phyloP scores from a whole-genome alignment of 1,284 basidiomycete species.

The Xanthoconium separans region DNA sequence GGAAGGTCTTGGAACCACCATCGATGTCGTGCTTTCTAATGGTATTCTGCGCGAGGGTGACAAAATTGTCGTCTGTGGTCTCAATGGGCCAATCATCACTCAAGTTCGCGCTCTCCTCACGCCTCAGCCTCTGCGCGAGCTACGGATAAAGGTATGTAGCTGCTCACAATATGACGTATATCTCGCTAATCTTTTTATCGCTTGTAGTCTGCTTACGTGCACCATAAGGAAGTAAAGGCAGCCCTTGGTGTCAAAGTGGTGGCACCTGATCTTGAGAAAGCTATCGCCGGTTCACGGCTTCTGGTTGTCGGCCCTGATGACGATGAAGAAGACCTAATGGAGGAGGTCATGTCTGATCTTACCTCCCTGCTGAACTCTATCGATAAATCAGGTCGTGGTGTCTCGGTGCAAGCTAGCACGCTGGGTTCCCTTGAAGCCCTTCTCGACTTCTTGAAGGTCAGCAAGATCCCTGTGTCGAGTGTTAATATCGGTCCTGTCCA shows the following conservation, averaged over 20 bases:
- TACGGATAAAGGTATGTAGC: slow-evolving; percentile 86
- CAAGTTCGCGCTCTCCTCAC: slow-evolving; percentile 94
- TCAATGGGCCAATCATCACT: slow-evolving; percentile 97
- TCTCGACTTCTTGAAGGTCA: slow-evolving; percentile 91
- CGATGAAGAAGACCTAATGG: slow-evolving; percentile 92
- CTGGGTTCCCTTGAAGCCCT: slow-evolving; percentile 97
- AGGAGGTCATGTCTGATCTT: slow-evolving; percentile 97
- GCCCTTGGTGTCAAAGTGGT: slow-evolving; percentile 97
- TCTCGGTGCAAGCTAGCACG: slow-evolving; percentile 97
- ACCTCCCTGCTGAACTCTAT: slow-evolving; percentile 89
- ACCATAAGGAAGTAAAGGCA: slow-evolving; percentile 98
- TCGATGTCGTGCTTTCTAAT: slow-evolving; percentile 97
- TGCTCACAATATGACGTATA: not conserved
- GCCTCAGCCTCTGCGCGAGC: slow-evolving; percentile 93
- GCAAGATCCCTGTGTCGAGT: slow-evolving; percentile 96
- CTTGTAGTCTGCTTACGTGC: slow-evolving; percentile 88
- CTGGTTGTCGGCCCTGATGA: slow-evolving; percentile 93
- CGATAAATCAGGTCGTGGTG: slow-evolving; percentile 93
- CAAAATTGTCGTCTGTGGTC: slow-evolving; percentile 94
- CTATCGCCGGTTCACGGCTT: slow-evolving; percentile 96
- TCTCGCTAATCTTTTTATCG: slow-evolving; percentile 1
- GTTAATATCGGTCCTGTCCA: slow-evolving; percentile 99
- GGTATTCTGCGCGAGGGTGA: slow-evolving; percentile 93
- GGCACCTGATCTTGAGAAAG: slow-evolving; percentile 96
- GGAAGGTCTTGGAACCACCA: slow-evolving; percentile 97